Percentiles rank a stretch among this genome's conserved stretches.
These are phyloP conservation scores for Neurospora africana DNA, from an alignment of 495 filamentous ascomycete species.

Conservation along the genomic window DNA sequence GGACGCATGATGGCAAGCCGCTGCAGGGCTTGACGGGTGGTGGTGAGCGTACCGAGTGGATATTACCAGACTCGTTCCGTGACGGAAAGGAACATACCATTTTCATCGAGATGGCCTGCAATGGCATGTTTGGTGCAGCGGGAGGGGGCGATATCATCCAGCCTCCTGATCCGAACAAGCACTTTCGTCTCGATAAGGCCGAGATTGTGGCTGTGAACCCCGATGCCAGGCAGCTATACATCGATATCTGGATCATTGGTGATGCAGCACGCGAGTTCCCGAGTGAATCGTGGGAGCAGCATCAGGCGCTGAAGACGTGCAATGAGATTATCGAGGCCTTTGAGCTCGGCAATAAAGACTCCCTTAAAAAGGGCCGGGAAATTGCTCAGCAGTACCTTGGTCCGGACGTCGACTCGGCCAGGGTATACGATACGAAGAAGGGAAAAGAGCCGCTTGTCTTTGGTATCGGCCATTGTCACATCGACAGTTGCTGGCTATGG, in stretches of 20 bases:
- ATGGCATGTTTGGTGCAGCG: constrained; percentile 95
- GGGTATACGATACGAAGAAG: constrained; percentile 60
- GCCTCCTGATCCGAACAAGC: constrained; percentile 72
- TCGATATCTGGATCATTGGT: constrained; percentile 94
- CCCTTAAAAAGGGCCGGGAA: constrained; percentile 65
- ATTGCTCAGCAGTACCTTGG: constrained; percentile 79
- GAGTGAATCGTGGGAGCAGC: constrained; percentile 70
- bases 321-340: constrained; percentile 87
- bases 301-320: constrained; percentile 69
- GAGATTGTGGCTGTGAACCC: constrained; percentile 83
- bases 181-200: constrained; percentile 65
- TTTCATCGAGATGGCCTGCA: constrained; percentile 98
- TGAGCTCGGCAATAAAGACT: constrained; percentile 65
- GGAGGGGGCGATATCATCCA: constrained; percentile 77
- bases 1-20: constrained; percentile 76
- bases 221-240: constrained; percentile 68
- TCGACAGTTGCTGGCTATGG: constrained; percentile 97
- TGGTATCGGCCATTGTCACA: constrained; percentile 92
- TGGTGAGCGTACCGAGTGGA: constrained; percentile 82
- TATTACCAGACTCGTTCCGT: constrained; percentile 66
- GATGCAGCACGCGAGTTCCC: constrained; percentile 78
- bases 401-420: constrained; percentile 63
- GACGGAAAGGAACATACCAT: constrained; percentile 81
- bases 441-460: constrained; percentile 66
- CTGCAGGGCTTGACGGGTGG: constrained; percentile 90